phyloP scores from a whole-genome alignment of 306 rosid genomes.

The Boehmeria nivea region DNA sequence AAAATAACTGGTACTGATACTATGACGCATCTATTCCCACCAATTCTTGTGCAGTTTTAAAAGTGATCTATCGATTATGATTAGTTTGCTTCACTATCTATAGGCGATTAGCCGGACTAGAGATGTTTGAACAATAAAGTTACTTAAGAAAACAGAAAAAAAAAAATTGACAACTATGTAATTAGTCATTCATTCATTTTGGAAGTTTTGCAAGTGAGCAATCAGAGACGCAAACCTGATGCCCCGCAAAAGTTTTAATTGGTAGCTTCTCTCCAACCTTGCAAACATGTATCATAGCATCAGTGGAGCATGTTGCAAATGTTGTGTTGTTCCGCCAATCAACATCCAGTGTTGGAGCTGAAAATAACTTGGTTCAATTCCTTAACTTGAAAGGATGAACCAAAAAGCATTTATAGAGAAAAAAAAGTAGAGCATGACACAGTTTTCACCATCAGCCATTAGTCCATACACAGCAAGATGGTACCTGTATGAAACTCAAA shows the following conservation, averaged over 20 bases:
- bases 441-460: background rate
- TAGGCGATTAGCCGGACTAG: too few relatives aligned
- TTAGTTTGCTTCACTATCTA: too few relatives aligned
- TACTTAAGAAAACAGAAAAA: background rate
- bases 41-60: too few relatives aligned
- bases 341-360: conserved; percentile 66
- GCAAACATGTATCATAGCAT: conserved; percentile 54
- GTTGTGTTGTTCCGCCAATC: conserved; percentile 58
- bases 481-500: conserved; percentile 64
- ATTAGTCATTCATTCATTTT: background rate
- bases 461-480: background rate
- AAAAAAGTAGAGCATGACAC: background rate
- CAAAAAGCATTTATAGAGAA: background rate
- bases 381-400: background rate
- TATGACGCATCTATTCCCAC: too few relatives aligned
- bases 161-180: background rate
- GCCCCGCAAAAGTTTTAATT: conserved; percentile 53
- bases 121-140: too few relatives aligned
- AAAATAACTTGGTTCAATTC: conserved; percentile 15
- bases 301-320: conserved; percentile 66
- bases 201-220: background rate
- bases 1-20: too few relatives aligned
- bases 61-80: too few relatives aligned
- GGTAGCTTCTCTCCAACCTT: conserved; percentile 62
- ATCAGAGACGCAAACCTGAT: conserved; percentile 38